Evolutionary conservation across 805 yeast genomes (phyloP), one percentile per base, ranked within the genome.

Genomic region (Ogataea haglerorum): DNA sequence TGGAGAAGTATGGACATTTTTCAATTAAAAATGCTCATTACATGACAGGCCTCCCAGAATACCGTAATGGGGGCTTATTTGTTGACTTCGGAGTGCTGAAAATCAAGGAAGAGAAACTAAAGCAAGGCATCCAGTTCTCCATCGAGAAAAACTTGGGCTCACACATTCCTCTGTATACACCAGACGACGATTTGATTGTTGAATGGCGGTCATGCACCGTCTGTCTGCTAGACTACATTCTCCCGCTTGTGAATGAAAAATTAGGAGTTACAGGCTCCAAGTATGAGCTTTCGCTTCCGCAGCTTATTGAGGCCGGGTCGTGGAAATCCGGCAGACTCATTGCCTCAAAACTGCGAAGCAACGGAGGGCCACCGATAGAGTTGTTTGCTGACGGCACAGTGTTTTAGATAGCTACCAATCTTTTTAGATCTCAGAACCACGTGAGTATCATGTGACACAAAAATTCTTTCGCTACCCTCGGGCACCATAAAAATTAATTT

Each of bases 161-260:
- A 10, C 48, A 50, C 0, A 64, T 75, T 16, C 84, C 85, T 27
- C 63, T 73, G 2, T 80, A 69, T 48, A 56, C 57, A 0, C 80
- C 83, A 2, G 70, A 68, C 21, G 78, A 76, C 50, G 84, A 80
- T 34, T 73, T 70, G 15, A 78, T 80, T 42, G 81, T 80, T 10
- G 86, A 80, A 53, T 80, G 86, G 86, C 69, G 86, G 54, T 76
- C 83, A 23, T 62, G 70, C 36, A 80, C 82, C 0, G 72, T 80
- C 30, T 79, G 79, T 5, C 61, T 79, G 27, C 58, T 80, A 33
- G 86, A 80, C 52, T 56, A 64, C 46, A 55, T 80, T 4, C 61
- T 79, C 15, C 78, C 77, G 10, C 45, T 73, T 37, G 73, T 79
- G 27, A 80, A 80, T 48, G 62, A 68, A 21, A 63, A 65, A 37